A percentile compares a stretch with the other conserved stretches of the same genome.
Conservation (phyloP, 1,284 basidiomycete genomes). For the Ganoderma boninense region DNA sequence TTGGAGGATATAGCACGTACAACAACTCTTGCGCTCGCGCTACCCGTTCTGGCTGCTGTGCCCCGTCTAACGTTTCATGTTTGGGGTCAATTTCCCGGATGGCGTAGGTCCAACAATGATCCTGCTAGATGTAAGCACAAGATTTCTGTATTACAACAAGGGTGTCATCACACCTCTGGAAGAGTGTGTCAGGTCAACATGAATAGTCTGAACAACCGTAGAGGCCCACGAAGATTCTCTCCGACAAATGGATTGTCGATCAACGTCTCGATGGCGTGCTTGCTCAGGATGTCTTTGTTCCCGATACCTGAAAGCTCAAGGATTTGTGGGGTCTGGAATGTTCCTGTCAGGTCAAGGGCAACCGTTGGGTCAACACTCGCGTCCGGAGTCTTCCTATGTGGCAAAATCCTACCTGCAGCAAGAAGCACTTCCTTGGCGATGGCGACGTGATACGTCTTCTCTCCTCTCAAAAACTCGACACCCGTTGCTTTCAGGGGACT, state of each 20-base stretch:
- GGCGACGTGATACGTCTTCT: neutral
- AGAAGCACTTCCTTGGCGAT: conserved; percentile 3
- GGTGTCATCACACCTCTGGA: neutral
- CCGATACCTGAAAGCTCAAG: conserved; percentile 51
- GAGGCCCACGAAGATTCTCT: conserved; percentile 39
- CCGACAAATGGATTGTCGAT: conserved; percentile 47
- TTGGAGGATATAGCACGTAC: neutral
- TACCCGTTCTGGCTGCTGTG: neutral
- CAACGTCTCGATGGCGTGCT: conserved; percentile 42
- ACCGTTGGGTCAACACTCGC: neutral
- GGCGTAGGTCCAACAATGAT: conserved; percentile 47
- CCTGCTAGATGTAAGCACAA: conserved; percentile 34
- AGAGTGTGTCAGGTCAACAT: neutral
- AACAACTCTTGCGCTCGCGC: neutral
- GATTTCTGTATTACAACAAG: neutral
- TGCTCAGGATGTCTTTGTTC: conserved; percentile 37
- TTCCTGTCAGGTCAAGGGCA: conserved; percentile 1
- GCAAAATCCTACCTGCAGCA: neutral
- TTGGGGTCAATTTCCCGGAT: conserved; percentile 32
- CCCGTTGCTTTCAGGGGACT: conserved; percentile 13
- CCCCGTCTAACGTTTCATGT: neutral
- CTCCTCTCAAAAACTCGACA: neutral
- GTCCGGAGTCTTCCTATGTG: neutral
- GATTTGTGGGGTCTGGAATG: conserved; percentile 27
- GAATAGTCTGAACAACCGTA: neutral